phyloP scores from a whole-genome alignment of 1,139 yeast genomes.

The Protomyces inundatus region DNA sequence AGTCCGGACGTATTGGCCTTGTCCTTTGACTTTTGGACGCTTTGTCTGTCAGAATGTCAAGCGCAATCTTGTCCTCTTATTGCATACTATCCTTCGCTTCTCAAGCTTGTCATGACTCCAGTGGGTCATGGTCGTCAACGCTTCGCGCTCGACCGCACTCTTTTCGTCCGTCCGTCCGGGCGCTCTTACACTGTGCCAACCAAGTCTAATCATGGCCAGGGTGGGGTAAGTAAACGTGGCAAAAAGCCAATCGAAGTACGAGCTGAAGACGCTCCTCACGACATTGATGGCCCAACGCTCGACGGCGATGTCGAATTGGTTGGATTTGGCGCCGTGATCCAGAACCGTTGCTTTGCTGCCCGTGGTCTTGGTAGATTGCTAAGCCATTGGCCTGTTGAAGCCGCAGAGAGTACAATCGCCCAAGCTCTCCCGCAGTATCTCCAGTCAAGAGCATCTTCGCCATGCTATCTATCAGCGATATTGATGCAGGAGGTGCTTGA shows the following conservation, averaged over 20 bases:
- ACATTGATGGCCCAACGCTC: conserved; percentile 89
- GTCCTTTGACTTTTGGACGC: conserved; percentile 56
- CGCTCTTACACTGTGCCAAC: conserved; percentile 20
- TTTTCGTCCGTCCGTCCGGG: conserved; percentile 79
- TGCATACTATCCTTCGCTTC: conserved; percentile 18
- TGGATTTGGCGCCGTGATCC: conserved; percentile 66
- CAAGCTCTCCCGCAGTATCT: conserved; percentile 45
- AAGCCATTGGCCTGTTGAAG: conserved; percentile 34
- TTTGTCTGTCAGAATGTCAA: conserved; percentile 43
- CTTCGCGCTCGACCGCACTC: conserved; percentile 71
- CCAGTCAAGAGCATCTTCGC: conserved; percentile 67
- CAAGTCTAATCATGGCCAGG: neutral
- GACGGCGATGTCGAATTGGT: conserved; percentile 86
- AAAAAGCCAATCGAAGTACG: conserved; percentile 35
- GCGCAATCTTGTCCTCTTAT: conserved; percentile 45
- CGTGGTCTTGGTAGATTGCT: conserved; percentile 69
- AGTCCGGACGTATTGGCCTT: conserved; percentile 63
- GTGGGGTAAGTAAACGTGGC: conserved; percentile 29
- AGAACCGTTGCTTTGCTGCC: conserved; percentile 73
- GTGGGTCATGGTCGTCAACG: conserved; percentile 88
- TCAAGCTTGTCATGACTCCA: conserved; percentile 80
- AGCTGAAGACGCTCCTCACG: conserved; percentile 37
- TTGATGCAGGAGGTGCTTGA: conserved; percentile 67
- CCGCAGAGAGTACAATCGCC: conserved; percentile 39
- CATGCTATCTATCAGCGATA: conserved; percentile 65